Conservation (phyloP, 1,139 yeast genomes). For the Candida albicans region DNA sequence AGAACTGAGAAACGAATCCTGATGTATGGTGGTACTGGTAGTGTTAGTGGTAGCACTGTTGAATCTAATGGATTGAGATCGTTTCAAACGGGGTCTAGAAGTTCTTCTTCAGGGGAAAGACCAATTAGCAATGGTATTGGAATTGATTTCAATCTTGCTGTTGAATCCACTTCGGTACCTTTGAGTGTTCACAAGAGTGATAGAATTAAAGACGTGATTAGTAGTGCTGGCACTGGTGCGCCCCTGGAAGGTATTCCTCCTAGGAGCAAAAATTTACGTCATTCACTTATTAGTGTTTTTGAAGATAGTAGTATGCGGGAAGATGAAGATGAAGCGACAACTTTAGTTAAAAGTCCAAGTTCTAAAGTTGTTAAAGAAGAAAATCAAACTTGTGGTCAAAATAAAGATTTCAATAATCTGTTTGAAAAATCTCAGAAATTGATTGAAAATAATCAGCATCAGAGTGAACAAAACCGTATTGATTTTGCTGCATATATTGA, state of each 20-base stretch:
- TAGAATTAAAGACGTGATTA: slow-evolving; percentile 27
- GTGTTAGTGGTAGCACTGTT: slow-evolving; percentile 2
- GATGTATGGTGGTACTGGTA: slow-evolving; percentile 8
- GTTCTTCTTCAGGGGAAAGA: slow-evolving; percentile 6
- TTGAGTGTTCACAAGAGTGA: slow-evolving; percentile 36
- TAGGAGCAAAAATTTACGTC: slow-evolving; percentile 14
- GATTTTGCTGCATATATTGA: slow-evolving; percentile 10
- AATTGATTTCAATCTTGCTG: slow-evolving; percentile 37
- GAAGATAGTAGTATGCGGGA: slow-evolving; percentile 16
- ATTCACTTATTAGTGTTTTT: slow-evolving; percentile 16
- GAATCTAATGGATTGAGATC: slow-evolving; percentile 20
- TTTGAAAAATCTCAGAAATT: not conserved
- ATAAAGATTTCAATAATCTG: not conserved
- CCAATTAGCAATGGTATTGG: slow-evolving; percentile 26
- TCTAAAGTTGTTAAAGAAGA: not conserved
- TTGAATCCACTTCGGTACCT: slow-evolving; percentile 32
- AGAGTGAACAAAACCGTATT: not conserved
- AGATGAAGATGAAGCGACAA: slow-evolving; percentile 20
- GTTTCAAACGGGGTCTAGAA: slow-evolving; percentile 18
- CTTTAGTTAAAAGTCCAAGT: slow-evolving; percentile 10
- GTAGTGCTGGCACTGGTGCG: slow-evolving; percentile 2
- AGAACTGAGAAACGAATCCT: slow-evolving; percentile 1
- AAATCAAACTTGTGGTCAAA: not conserved
- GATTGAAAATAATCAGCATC: not conserved
- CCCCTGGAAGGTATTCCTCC: slow-evolving; percentile 7